These are phyloP conservation scores for Peronospora tabacina DNA, from an alignment of 352 stramenopile species.

Conservation along the genomic window DNA sequence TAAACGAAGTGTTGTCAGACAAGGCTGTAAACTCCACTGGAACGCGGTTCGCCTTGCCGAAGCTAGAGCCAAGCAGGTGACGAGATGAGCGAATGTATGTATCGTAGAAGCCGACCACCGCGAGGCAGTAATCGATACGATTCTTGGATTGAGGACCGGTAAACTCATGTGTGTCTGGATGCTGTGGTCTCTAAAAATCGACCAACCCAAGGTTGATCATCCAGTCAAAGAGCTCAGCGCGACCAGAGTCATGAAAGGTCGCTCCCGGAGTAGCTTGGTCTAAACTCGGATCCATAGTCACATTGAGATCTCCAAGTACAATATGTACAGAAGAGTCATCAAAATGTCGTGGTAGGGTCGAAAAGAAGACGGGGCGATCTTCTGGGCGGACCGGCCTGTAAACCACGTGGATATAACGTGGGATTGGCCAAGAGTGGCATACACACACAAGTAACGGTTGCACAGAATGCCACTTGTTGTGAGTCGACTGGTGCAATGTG, in stretches of 20 bases:
- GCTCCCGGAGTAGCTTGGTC: not conserved
- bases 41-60: not conserved
- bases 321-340: not conserved
- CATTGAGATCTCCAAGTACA: not conserved
- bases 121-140: not conserved
- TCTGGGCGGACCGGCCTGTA: not conserved
- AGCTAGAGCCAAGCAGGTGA: not conserved
- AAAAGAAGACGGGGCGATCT: not conserved
- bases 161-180: not conserved
- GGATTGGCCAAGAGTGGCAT: not conserved
- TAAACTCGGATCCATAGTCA: not conserved
- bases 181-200: not conserved
- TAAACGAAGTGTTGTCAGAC: not conserved
- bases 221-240: slow-evolving; percentile 1
- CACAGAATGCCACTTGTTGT: not conserved
- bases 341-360: not conserved
- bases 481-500: not conserved
- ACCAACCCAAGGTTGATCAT: not conserved
- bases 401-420: not conserved
- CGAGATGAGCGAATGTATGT: not conserved
- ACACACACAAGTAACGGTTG: not conserved
- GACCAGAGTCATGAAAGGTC: not conserved
- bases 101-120: not conserved
- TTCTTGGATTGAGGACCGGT: not conserved
- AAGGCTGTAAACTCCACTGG: not conserved